phyloP scores from a whole-genome alignment of 306 rosid genomes.

The Castanospermum australe region DNA sequence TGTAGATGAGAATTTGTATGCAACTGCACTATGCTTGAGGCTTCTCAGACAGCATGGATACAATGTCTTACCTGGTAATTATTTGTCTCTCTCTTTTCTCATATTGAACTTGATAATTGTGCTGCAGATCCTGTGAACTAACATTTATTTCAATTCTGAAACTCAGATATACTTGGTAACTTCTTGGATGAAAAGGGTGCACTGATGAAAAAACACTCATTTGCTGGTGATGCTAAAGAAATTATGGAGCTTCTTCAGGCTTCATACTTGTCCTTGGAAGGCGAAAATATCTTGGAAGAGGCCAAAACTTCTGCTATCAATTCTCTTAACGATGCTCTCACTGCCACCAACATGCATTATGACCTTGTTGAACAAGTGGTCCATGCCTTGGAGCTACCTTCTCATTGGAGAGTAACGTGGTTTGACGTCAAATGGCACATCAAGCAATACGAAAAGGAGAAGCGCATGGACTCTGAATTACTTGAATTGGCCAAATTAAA shows the following conservation, averaged over 20 bases:
- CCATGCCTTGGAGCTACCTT: constrained; percentile 40
- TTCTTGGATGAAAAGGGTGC: constrained; percentile 16
- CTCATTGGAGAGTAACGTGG: constrained; percentile 47
- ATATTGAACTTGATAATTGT: no score
- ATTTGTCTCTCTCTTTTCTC: no score
- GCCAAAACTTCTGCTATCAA: background rate
- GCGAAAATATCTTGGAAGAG: constrained; percentile 26
- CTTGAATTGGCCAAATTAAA: constrained; percentile 41
- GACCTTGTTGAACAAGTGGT: background rate
- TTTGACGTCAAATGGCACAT: constrained; percentile 45
- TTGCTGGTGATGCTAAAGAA: background rate
- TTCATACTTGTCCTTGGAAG: constrained; percentile 29
- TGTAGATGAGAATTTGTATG: no score
- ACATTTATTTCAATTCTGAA: background rate
- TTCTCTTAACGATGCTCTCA: constrained; percentile 7
- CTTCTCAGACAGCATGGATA: no score
- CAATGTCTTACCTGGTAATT: no score
- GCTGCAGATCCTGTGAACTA: no score
- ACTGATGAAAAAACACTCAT: background rate
- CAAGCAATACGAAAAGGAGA: background rate
- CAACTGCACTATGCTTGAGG: no score
- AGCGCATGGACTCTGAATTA: background rate
- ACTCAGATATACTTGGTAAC: constrained; percentile 20
- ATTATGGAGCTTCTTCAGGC: constrained; percentile 30
- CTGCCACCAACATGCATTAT: background rate